Base-by-base conservation (phyloP, 352 stramenopile species). In the Poterioochromonas sp. region DNA sequence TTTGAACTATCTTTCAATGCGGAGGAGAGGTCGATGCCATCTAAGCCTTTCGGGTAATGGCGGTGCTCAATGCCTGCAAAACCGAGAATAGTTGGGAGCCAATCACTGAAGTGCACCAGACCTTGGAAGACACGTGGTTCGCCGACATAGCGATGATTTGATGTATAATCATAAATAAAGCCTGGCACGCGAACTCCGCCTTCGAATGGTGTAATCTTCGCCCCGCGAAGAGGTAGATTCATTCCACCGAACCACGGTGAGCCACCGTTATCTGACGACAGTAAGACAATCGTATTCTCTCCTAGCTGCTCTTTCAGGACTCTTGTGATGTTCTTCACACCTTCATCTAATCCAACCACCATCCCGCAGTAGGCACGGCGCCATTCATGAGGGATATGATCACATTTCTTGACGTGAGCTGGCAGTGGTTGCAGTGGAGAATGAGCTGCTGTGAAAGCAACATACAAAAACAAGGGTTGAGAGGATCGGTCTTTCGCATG, bases 401-500 rank as follows among this genome's bases (percentile, higher is more conserved):
- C 37, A 39, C 65, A 74, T 39, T 32, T 2, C 1, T 3, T 18
- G 8, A 35, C 43, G 29, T 74, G 65, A 44, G 5, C 2, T 8
- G 65, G 40, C 5, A 74, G 15, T 5, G 65, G 65, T 54, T 74
- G 65, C 40, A 74, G 29, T 11, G 65, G 65, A 34, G 65, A 74
- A 39, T 74, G 65, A 37, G 39, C 65, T n/a, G 65, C 65, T 32
- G 65, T 74, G 65, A 58, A 74, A 15, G 65, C 5, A 15, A 74
- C 65, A n/a, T 74, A 74, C 11, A 74, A n/a, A 54, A 74, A 74
- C 40, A 74, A 54, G 0, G 65, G 65, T 12, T 54, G 1, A 39
- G 11, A 3, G 1, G 5, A 18, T 8, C 26, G 29, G 15, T 35
- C 65, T 47, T 41, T 12, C 11, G 26, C 8, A 39, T 74, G 65